These are phyloP conservation scores for Boletus fagicola DNA, from an alignment of 768 basidiomycete species.

Conservation along the genomic window DNA sequence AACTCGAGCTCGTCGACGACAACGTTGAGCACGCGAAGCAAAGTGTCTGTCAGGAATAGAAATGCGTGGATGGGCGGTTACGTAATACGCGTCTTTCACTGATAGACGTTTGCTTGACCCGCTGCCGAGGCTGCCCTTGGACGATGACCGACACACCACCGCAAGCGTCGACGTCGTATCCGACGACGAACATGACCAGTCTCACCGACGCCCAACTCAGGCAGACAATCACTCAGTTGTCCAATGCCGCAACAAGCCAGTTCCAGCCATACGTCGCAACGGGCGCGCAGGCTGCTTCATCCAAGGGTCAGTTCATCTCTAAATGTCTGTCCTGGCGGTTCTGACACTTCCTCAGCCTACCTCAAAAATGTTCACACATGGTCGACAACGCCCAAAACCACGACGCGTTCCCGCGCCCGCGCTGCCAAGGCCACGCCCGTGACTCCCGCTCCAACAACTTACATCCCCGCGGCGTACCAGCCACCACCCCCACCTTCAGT, in stretches of 20 bases:
- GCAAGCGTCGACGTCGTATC: slow-evolving; percentile 30
- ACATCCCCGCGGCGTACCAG: slow-evolving; percentile 39
- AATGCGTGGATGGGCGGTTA: slow-evolving; percentile 13
- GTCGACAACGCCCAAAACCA: slow-evolving; percentile 48
- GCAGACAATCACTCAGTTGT: slow-evolving; percentile 58
- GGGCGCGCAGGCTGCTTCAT: slow-evolving; percentile 28
- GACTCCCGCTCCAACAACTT: slow-evolving; percentile 33
- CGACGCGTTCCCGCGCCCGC: slow-evolving; percentile 41
- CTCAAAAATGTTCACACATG: slow-evolving; percentile 70
- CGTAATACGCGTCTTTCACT: slow-evolving; percentile 25
- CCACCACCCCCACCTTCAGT: slow-evolving; percentile 35
- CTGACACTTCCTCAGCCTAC: slow-evolving; percentile 45
- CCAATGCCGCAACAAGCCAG: slow-evolving; percentile 38
- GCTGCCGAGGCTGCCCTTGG: background rate
- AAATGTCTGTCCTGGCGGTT: background rate
- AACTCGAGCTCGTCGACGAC: background rate
- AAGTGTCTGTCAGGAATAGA: background rate
- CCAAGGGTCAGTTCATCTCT: slow-evolving; percentile 26
- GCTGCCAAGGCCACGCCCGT: slow-evolving; percentile 40
- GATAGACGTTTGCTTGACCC: background rate
- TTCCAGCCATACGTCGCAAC: slow-evolving; percentile 35
- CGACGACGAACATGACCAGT: slow-evolving; percentile 36
- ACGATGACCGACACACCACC: slow-evolving; percentile 32
- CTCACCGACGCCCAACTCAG: slow-evolving; percentile 65
- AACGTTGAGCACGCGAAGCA: background rate